Conservation (phyloP, 2,329 filamentous ascomycete genomes). For the Sclerotinia subarctica region DNA sequence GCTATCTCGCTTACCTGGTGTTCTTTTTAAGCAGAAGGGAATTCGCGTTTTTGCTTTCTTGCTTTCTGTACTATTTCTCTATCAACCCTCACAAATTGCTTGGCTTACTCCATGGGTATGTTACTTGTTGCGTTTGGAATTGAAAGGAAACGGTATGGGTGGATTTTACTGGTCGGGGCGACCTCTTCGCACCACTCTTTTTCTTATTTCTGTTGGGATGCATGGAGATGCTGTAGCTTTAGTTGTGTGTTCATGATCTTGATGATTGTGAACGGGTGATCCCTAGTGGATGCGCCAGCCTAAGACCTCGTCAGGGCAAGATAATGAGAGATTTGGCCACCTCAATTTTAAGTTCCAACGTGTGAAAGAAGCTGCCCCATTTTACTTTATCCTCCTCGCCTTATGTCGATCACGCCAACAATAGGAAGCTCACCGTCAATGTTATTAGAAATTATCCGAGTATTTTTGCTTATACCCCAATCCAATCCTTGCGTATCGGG, state of each 20-base stretch:
- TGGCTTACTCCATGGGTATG: slow-evolving; percentile 26
- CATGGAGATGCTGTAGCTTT: slow-evolving; percentile 37
- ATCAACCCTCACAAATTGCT: slow-evolving; percentile 10
- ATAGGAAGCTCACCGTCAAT: not conserved
- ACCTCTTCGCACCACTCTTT: slow-evolving; percentile 37
- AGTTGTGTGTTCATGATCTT: slow-evolving; percentile 37
- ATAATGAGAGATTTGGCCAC: slow-evolving; percentile 41
- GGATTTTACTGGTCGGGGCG: slow-evolving; percentile 35
- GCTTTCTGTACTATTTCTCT: slow-evolving; percentile 28
- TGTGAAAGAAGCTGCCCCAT: not conserved
- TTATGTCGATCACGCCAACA: not conserved
- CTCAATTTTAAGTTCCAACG: slow-evolving; percentile 26
- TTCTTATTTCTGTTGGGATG: slow-evolving; percentile 39
- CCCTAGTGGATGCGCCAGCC: slow-evolving; percentile 36
- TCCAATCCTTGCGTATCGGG: not conserved
- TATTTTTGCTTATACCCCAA: not conserved
- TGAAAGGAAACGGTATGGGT: slow-evolving; percentile 20
- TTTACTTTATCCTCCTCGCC: not conserved
- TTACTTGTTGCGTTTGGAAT: slow-evolving; percentile 14
- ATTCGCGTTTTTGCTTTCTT: slow-evolving; percentile 33
- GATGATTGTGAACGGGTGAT: slow-evolving; percentile 35
- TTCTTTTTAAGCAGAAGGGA: slow-evolving; percentile 34
- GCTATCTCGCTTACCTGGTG: slow-evolving; percentile 36
- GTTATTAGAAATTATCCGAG: not conserved
- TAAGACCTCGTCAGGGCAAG: slow-evolving; percentile 36